phyloP scores from a whole-genome alignment of 805 yeast species.

The Metschnikowia reukaufii region DNA sequence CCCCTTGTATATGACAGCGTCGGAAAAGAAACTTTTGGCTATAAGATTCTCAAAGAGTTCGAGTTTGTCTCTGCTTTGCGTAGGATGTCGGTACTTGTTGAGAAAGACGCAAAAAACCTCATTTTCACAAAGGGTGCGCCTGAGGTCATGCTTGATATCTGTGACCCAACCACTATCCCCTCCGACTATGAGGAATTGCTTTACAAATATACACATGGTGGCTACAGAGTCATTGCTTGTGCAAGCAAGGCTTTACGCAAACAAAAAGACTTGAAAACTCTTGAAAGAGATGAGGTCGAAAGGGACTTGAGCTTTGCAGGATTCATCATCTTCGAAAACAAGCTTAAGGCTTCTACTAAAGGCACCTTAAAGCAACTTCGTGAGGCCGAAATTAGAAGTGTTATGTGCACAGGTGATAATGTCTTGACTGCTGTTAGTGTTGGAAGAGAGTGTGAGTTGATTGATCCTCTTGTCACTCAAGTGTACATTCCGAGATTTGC shows the following conservation, averaged over 20 bases:
- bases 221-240: slow-evolving; percentile 93
- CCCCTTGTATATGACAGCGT: slow-evolving; percentile 20
- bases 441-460: slow-evolving; percentile 76
- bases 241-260: slow-evolving; percentile 57
- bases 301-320: slow-evolving; percentile 73
- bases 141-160: slow-evolving; percentile 80
- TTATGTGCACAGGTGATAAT: slow-evolving; percentile 99
- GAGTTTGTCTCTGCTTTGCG: slow-evolving; percentile 85
- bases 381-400: slow-evolving; percentile 72
- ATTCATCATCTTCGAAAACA: slow-evolving; percentile 89
- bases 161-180: slow-evolving; percentile 73
- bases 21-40: slow-evolving; percentile 22
- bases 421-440: slow-evolving; percentile 93
- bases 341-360: slow-evolving; percentile 69
- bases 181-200: slow-evolving; percentile 67
- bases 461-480: slow-evolving; percentile 39
- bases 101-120: slow-evolving; percentile 17
- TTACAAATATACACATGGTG: slow-evolving; percentile 86
- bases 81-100: slow-evolving; percentile 83
- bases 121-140: slow-evolving; percentile 94
- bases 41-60: slow-evolving; percentile 50
- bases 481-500: slow-evolving; percentile 58
- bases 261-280: slow-evolving; percentile 11
- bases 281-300: slow-evolving; percentile 68
- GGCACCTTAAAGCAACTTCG: slow-evolving; percentile 58